Evolutionary conservation across 192 early-diverging fungal species (phyloP).

Genomic region (Chytriomyces hyalinus): DNA sequence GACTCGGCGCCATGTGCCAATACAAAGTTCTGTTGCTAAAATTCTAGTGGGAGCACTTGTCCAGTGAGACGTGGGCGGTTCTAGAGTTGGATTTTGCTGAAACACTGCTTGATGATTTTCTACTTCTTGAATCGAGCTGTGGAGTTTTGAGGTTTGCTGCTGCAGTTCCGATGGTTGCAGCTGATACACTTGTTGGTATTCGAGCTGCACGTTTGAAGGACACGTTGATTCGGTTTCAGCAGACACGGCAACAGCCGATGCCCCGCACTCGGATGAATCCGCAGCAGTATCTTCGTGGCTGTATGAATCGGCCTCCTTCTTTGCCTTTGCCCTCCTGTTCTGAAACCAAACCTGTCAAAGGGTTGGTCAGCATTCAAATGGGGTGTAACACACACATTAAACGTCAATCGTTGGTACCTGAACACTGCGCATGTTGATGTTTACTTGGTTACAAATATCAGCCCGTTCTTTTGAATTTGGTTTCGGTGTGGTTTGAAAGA

Average conservation of each 20-base stretch:
- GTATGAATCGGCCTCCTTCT: constrained; percentile 31
- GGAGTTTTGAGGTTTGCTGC: no score
- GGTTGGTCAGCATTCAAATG: constrained; percentile 41
- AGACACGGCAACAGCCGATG: no score
- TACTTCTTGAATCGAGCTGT: no score
- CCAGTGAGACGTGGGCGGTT: no score
- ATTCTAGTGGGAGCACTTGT: background rate
- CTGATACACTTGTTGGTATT: no score
- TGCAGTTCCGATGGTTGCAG: no score
- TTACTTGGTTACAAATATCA: constrained; percentile 18
- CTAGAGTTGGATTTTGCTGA: no score
- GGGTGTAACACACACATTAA: background rate
- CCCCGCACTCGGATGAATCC: no score
- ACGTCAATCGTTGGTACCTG: constrained; percentile 5
- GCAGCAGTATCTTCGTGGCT: no score
- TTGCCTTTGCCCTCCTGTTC: constrained; percentile 76
- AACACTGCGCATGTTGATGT: constrained; percentile 29
- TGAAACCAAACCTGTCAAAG: constrained; percentile 82
- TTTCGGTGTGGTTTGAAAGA: constrained; percentile 25
- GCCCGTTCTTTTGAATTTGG: constrained; percentile 23
- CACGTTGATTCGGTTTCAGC: no score
- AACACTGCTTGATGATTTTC: no score
- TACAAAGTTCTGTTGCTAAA: constrained; percentile 19
- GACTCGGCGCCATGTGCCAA: constrained; percentile 36
- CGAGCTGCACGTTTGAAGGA: no score